Evolutionary conservation across 2,329 filamentous ascomycete species (phyloP), one percentile per base, ranked within the genome.

Genomic region (Tolypocladium guangdongense): DNA sequence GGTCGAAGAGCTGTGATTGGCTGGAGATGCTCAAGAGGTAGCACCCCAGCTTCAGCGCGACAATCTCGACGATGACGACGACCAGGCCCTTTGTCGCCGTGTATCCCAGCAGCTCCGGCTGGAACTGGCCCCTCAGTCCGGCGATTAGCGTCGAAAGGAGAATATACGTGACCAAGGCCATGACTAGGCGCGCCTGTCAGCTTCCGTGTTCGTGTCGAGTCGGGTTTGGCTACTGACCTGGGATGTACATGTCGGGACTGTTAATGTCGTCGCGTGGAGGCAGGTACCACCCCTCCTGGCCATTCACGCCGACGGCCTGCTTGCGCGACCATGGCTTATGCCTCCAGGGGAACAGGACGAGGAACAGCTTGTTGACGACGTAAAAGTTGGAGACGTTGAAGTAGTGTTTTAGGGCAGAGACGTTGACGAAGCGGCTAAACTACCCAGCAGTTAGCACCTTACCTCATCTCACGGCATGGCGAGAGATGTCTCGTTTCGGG

Each of bases 371-470:
- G 73, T 86, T 90, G 66, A 95, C 78, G 66, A 99, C 93, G 72
- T 99, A 99, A 55, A 83, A 88, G 77, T 99, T 99, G 60, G 91
- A 95, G 59, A 99, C 93, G 73, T 97, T 96, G 77, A 99, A 99
- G 79, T 97, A 99, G 74, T 96, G 93, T 72, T 99, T 99, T 46
- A 99, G 80, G 20, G 90, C 89, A 16, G 87, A 86, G 62, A 97
- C 87, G 65, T 91, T 96, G 71, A 99, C 85, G 73, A 92, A 96
- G 70, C 79, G 78, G 59, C 80, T 79, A 59, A 81, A 72, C 77
- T 80, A 52, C 43, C 43, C 11, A 30, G 18, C 3, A 47, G 59
- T 60, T 58, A 63, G 55, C 58, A 32, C 10, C 36, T 18, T n/a
- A 5, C 43, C 6, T 2, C 4, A 10, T 7, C 7, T 36, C 35